Evolutionary conservation across 257 asterid species (phyloP).

Genomic region (Penstemon davidsonii): DNA sequence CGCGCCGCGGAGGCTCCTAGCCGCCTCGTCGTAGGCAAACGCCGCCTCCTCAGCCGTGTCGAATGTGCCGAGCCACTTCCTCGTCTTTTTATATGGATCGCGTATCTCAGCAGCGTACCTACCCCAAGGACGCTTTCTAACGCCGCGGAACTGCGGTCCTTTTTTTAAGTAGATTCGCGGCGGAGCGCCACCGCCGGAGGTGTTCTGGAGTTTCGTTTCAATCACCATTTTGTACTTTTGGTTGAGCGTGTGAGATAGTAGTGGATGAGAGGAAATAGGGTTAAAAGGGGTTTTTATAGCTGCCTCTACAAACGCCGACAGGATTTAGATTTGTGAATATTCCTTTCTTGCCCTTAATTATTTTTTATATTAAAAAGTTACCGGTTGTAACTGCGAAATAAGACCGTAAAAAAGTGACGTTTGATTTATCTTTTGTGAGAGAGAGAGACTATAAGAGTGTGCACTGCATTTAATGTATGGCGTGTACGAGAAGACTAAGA

Average conservation of each 20-base stretch:
- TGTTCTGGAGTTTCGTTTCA: too few relatives aligned
- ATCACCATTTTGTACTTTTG: too few relatives aligned
- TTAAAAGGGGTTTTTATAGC: neutral
- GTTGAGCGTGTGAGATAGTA: too few relatives aligned
- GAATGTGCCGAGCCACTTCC: conserved; percentile 74
- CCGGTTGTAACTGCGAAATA: too few relatives aligned
- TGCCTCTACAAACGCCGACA: neutral
- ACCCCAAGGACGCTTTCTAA: conserved; percentile 69
- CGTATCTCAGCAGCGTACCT: conserved; percentile 73
- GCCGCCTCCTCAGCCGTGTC: conserved; percentile 77
- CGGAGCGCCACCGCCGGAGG: too few relatives aligned
- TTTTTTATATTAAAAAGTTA: too few relatives aligned
- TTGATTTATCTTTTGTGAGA: neutral
- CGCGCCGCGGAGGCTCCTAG: conserved; percentile 54
- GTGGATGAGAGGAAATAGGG: neutral
- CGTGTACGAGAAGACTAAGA: neutral
- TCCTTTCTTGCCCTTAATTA: neutral
- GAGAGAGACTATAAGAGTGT: neutral
- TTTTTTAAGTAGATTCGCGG: neutral
- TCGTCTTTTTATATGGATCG: conserved; percentile 67
- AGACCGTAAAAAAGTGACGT: too few relatives aligned
- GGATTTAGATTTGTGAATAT: neutral
- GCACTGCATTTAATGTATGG: neutral
- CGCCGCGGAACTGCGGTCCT: neutral
- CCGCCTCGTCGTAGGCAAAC: conserved; percentile 63